phyloP scores from a whole-genome alignment of 2,329 filamentous ascomycete species.

The Pestalotiopsis fici region DNA sequence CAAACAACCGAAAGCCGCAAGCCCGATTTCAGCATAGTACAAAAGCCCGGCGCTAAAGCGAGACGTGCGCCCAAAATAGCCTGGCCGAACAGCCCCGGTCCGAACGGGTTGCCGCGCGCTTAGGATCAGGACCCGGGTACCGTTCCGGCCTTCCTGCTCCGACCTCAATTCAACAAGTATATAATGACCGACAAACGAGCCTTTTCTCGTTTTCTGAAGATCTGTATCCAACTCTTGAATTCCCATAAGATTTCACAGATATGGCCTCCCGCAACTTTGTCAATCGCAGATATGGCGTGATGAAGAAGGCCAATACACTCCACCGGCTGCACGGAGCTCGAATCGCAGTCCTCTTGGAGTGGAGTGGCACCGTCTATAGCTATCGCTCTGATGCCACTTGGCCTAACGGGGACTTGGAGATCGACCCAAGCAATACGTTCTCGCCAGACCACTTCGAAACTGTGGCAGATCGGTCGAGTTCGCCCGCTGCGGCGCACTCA shows the following conservation, averaged over 20 bases:
- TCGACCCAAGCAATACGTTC: background rate
- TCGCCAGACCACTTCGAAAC: slow-evolving; percentile 1
- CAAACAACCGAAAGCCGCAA: too few relatives aligned
- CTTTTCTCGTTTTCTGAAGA: background rate
- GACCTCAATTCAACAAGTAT: too few relatives aligned
- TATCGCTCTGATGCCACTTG: background rate
- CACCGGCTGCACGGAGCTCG: background rate
- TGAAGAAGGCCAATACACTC: slow-evolving; percentile 5
- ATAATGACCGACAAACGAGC: background rate
- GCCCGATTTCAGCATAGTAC: too few relatives aligned
- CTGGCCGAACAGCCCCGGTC: too few relatives aligned
- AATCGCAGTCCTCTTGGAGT: background rate
- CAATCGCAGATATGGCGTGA: background rate
- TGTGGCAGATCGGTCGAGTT: background rate
- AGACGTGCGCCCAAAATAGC: too few relatives aligned
- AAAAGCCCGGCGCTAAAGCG: too few relatives aligned
- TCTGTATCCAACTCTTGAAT: background rate
- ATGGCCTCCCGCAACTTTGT: slow-evolving; percentile 1
- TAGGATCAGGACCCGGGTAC: too few relatives aligned
- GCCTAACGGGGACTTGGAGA: background rate
- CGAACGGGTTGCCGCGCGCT: too few relatives aligned
- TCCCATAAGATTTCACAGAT: background rate
- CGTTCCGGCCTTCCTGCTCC: too few relatives aligned
- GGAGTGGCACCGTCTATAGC: background rate
- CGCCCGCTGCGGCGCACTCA: background rate